These are phyloP conservation scores for Magnolia officinalis DNA, from an alignment of 164 flowering plant genomes.

Conservation along the genomic window DNA sequence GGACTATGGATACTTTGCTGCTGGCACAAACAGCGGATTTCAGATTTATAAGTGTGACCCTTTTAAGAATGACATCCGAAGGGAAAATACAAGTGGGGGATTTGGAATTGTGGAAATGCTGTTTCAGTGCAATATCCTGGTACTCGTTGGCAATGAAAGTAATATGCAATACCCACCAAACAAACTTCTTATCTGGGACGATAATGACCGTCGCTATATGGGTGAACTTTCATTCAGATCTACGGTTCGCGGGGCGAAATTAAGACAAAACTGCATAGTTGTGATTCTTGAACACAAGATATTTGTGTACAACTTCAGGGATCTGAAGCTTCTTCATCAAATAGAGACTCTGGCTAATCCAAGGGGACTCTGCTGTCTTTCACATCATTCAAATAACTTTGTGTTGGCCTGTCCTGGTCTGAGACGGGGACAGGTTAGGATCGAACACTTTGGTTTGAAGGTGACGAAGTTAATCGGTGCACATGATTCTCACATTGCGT, in stretches of 20 bases:
- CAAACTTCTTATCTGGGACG: conserved; percentile 62
- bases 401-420: conserved; percentile 58
- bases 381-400: conserved; percentile 46
- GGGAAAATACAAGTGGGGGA: conserved; percentile 52
- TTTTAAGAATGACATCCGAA: conserved; percentile 52
- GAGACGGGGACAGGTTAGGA: conserved; percentile 43
- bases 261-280: conserved; percentile 48
- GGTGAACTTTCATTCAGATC: conserved; percentile 55
- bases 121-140: conserved; percentile 46
- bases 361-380: conserved; percentile 54
- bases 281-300: conserved; percentile 56
- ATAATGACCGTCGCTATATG: conserved; percentile 52
- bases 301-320: conserved; percentile 48
- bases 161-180: conserved; percentile 48
- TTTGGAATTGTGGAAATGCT: conserved; percentile 57
- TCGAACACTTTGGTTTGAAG: conserved; percentile 56
- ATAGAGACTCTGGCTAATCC: conserved; percentile 52
- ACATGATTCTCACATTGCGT: conserved; percentile 46
- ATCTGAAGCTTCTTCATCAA: conserved; percentile 48
- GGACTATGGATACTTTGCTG: conserved; percentile 59
- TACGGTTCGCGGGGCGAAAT: conserved; percentile 48
- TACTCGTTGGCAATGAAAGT: conserved; percentile 49
- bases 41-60: conserved; percentile 57
- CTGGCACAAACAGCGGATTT: conserved; percentile 54
- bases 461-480: conserved; percentile 45